Base-by-base conservation (phyloP, 148 eudicot genomes). In the Camellia granthamiana region DNA sequence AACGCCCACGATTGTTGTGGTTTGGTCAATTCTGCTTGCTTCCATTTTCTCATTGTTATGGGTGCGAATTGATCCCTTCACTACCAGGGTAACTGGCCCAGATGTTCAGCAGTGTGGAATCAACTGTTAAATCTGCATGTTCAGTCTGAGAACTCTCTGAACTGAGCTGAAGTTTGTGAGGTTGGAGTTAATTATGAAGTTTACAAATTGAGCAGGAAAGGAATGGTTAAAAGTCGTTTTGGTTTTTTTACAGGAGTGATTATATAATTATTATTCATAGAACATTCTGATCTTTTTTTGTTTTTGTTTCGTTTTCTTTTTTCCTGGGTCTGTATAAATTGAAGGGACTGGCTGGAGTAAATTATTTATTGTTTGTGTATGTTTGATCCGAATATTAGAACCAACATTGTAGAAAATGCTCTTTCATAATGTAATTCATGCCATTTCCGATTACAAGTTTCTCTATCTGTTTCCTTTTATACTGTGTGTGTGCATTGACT, bases 1-100 rank as follows among this genome's bases (percentile, higher is more conserved):
- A 30, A 92, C 94, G 18, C 97, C 97, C 2, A 92, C 97, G 19
- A 90, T 92, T 12, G 94, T 92, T 5, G 89, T 92, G 3, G 94
- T 92, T 12, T 92, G 97, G 97, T 89, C 97, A 0, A 80, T 89
- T 84, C 90, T 92, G 16, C 87, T 92, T n/a, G 94, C 97, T 65
- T 92, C 97, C 60, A 91, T 92, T n/a, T 92, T 92, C 83, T 92
- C 97, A 4, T 85, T 92, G 71, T 46, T 89, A 44, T 92, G 97
- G 97, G 93, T 92, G 3, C 78, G 97, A 38, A 78, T 92, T 11
- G 89, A 91, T 80, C 97, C 97, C 0, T 92, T 92, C 59, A 84
- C 87, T 51, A 86, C 90, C 6, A 78, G 76, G 78, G 89, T 91
- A 8, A 86, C 82, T 23, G 94, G 93, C 65, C 91, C 94, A 10